Percentiles rank a stretch among this genome's conserved stretches.
These are phyloP conservation scores for Haematococcus lacustris DNA, from an alignment of 139 green algal species.

Conservation along the genomic window DNA sequence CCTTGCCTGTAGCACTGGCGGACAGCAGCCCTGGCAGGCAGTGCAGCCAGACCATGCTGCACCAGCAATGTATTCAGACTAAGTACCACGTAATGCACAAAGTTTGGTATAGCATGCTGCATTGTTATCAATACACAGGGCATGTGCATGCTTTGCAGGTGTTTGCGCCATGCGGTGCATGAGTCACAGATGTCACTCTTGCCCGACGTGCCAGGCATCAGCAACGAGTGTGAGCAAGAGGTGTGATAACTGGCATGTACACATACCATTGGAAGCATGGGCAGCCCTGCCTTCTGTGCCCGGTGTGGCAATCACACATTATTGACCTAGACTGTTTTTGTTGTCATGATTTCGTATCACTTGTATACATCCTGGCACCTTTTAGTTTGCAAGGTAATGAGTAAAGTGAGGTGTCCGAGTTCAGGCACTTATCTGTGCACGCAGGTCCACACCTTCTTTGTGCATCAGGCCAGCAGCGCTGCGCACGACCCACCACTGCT, in stretches of 20 bases:
- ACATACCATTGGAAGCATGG: background rate
- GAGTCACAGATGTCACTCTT: slow-evolving; percentile 23
- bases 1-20: too few species aligned
- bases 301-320: background rate
- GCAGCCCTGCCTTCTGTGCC: background rate
- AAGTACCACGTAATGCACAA: too few species aligned
- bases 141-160: slow-evolving; percentile 15
- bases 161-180: slow-evolving; percentile 10
- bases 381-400: background rate
- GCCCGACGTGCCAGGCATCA: slow-evolving; percentile 3
- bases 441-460: slow-evolving; percentile 15
- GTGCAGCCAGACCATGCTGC: too few species aligned
- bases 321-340: background rate
- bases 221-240: slow-evolving; percentile 9
- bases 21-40: too few species aligned
- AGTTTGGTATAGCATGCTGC: too few species aligned
- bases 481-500: slow-evolving; percentile 20
- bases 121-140: too few species aligned
- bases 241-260: background rate
- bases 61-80: too few species aligned
- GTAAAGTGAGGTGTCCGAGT: background rate
- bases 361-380: background rate
- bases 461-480: slow-evolving; percentile 11
- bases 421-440: background rate
- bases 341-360: background rate